These are phyloP conservation scores for Paraphoma chrysanthemicola DNA, from an alignment of 2,329 filamentous ascomycete species.

Conservation along the genomic window DNA sequence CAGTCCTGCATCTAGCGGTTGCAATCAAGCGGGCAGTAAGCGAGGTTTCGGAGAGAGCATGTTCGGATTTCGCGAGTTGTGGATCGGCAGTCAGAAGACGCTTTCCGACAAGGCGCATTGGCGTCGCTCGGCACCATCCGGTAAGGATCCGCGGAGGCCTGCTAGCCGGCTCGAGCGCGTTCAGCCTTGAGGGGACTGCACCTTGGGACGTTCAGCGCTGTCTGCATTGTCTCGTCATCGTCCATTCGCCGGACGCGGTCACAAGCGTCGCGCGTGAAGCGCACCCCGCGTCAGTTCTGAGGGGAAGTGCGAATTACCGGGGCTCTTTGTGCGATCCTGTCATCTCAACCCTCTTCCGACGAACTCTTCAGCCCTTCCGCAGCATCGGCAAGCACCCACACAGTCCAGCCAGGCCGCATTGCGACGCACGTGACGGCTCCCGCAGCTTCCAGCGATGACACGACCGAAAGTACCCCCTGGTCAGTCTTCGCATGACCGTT, in stretches of 20 bases:
- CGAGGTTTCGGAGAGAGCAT: not conserved
- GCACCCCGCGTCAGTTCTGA: constrained; percentile 9
- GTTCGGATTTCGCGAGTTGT: constrained; percentile 3
- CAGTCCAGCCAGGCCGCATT: constrained; percentile 12
- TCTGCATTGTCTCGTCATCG: constrained; percentile 5
- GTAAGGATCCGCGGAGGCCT: not conserved
- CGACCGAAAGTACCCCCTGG: constrained; percentile 45
- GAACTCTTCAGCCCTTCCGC: constrained; percentile 27
- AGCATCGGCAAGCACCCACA: constrained; percentile 28
- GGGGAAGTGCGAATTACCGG: constrained; percentile 6
- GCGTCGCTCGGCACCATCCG: constrained; percentile 2
- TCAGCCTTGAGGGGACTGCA: constrained; percentile 7
- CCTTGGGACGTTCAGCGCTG: not conserved
- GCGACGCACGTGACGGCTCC: constrained; percentile 30
- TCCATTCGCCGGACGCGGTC: constrained; percentile 13
- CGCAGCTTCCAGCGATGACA: constrained; percentile 33
- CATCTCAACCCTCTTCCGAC: constrained; percentile 38
- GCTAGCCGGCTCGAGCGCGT: not conserved
- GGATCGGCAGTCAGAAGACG: constrained; percentile 12
- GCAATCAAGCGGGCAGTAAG: constrained; percentile 3
- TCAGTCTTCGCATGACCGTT: constrained; percentile 19
- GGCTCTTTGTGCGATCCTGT: constrained; percentile 14
- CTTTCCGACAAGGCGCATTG: constrained; percentile 3
- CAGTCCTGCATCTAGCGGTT: constrained; percentile 17
- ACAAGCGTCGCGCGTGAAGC: not conserved